phyloP scores from a whole-genome alignment of 805 yeast genomes.

The Sungouiozyma ichnusensis region DNA sequence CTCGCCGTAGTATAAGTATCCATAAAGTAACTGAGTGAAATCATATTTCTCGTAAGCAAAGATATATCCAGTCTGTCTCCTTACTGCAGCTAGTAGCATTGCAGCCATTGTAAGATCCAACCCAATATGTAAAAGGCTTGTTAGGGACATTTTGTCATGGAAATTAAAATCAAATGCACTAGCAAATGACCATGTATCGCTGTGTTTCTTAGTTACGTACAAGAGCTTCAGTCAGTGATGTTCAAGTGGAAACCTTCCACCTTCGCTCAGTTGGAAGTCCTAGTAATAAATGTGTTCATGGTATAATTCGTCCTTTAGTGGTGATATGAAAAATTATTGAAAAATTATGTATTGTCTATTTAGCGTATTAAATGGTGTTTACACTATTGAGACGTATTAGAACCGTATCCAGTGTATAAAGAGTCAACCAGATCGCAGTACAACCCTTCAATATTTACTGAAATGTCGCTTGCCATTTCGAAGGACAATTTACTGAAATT shows the following conservation, averaged over 20 bases:
- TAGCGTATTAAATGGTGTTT: no score
- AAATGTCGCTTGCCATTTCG: slow-evolving; percentile 17
- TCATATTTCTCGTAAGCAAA: slow-evolving; percentile 28
- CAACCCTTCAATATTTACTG: no score
- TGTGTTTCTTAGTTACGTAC: no score
- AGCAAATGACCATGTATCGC: no score
- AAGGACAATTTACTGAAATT: slow-evolving; percentile 22
- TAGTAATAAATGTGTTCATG: no score
- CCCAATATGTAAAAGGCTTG: slow-evolving; percentile 46
- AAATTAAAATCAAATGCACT: neutral
- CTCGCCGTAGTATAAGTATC: slow-evolving; percentile 54
- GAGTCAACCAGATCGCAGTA: no score
- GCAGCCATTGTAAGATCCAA: slow-evolving; percentile 72
- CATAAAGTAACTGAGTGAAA: slow-evolving; percentile 38
- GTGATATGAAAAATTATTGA: neutral
- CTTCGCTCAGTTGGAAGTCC: no score
- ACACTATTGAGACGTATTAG: no score
- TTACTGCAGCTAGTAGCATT: slow-evolving; percentile 75
- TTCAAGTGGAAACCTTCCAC: no score
- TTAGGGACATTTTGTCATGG: slow-evolving; percentile 8
- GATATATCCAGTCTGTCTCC: slow-evolving; percentile 69
- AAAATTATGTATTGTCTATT: neutral
- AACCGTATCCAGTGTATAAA: no score
- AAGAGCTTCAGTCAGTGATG: no score
- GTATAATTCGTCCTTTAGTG: no score